Evolutionary conservation across 2,329 filamentous ascomycete genomes (phyloP).

Genomic region (Paraconiothyrium sp.): DNA sequence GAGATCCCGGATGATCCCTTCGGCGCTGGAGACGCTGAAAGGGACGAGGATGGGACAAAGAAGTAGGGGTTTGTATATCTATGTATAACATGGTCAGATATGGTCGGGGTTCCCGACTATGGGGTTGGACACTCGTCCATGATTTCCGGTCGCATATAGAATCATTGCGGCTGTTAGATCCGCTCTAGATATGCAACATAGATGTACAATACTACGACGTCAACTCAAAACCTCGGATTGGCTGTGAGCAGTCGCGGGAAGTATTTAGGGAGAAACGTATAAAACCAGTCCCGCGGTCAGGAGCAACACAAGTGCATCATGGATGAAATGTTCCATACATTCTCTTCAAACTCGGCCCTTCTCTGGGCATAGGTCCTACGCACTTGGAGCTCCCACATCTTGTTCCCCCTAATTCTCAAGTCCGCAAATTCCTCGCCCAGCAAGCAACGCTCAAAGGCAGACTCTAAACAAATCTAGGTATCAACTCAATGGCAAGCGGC

Average conservation of each 20-base stretch:
- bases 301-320: no score
- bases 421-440: not conserved
- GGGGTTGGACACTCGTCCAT: not conserved
- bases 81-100: not conserved
- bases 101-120: not conserved
- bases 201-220: slow-evolving; percentile 2
- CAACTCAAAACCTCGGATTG: not conserved
- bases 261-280: no score
- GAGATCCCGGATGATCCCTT: slow-evolving; percentile 56
- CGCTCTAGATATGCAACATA: slow-evolving; percentile 1
- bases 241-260: no score
- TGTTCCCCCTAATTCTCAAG: no score
- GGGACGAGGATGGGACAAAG: slow-evolving; percentile 30
- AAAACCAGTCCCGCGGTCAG: no score
- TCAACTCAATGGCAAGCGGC: slow-evolving; percentile 82
- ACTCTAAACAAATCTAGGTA: not conserved
- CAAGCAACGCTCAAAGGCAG: not conserved
- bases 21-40: slow-evolving; percentile 54
- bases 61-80: slow-evolving; percentile 13
- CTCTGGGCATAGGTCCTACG: no score
- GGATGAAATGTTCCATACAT: no score
- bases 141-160: slow-evolving; percentile 7
- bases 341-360: no score
- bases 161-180: not conserved
- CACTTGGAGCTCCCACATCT: no score